Percentiles rank a stretch among this genome's conserved stretches.
Evolutionary conservation across 441 rosid species (phyloP).

Genomic region (Omphalea diandra): DNA sequence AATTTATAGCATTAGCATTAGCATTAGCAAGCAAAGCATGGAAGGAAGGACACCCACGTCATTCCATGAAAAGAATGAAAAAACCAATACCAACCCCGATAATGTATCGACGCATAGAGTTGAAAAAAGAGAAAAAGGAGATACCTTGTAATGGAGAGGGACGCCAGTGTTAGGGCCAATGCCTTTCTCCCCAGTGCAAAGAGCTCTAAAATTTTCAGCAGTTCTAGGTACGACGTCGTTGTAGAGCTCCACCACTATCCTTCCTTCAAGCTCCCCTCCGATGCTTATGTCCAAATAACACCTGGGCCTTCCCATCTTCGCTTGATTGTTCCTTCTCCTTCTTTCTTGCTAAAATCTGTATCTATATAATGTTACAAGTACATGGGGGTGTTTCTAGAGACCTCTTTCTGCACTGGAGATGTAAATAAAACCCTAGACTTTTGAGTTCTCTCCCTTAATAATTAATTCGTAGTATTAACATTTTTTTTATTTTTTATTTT

Average conservation of each 20-base stretch:
- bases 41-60: neutral
- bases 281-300: constrained; percentile 89
- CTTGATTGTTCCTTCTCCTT: neutral
- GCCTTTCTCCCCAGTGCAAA: constrained; percentile 93
- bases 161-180: constrained; percentile 73
- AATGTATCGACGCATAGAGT: neutral
- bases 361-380: neutral
- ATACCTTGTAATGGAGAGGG: constrained; percentile 90
- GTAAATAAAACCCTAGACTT: neutral
- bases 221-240: constrained; percentile 87
- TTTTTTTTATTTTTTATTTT: too few relatives aligned
- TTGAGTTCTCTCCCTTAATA: too few relatives aligned
- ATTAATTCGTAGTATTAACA: too few relatives aligned
- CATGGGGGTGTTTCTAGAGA: neutral
- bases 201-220: constrained; percentile 87
- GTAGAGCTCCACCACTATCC: constrained; percentile 84
- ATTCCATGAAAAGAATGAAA: neutral
- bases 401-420: neutral
- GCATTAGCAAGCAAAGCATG: too few relatives aligned
- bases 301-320: constrained; percentile 54
- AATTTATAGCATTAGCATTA: neutral
- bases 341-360: neutral
- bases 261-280: constrained; percentile 91
- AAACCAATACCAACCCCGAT: neutral
- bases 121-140: too few relatives aligned